Base-by-base conservation (phyloP, 2,329 filamentous ascomycete genomes). In the Alternaria sp. region DNA sequence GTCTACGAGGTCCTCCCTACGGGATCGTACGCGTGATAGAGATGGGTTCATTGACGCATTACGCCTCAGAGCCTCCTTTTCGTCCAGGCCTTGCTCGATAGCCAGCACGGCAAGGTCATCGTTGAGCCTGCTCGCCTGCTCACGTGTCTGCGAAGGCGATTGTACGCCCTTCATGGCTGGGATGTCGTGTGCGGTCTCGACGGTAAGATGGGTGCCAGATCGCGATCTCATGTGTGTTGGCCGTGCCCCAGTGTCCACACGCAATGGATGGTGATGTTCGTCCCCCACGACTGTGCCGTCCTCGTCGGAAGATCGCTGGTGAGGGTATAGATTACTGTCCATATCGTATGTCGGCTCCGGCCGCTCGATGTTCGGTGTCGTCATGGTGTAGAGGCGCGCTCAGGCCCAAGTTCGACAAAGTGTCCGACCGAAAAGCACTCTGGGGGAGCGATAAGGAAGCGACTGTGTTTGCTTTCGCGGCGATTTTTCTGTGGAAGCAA, bases 21-120 rank as follows among this genome's bases (percentile, higher is more conserved):
- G 82, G 5, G 85, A 87, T 48, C 86, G 81, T 4, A 84, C 82
- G 14, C 82, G 81, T 59, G 81, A 79, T 40, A 87, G 79, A 2
- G 85, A 85, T 27, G 76, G 79, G 5, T 74, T 74, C 41, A 74
- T 70, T 2, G 76, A 78, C 22, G 78, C 59, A 12, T 71, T 72
- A 14, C 77, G 73, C 12, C 79, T 72, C 5, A 77, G 66, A 16
- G 75, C 76, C 22, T 79, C 79, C 11, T 78, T 73, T 59, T 83
- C 72, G 3, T 85, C 85, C 1, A 86, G 83, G 56, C 88, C 83
- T 11, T 86, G 83, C 78, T 92, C 90, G 2, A 88, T 86, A 65
- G 89, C 85, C 46, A 91, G 81, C 73, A 92, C 80, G 44, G 86
- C 83, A 54, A 92, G 78, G 61, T 92, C 89, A 76, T 92, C 90